Base-by-base conservation (phyloP, 164 flowering plant genomes). In the Annona cherimola region DNA sequence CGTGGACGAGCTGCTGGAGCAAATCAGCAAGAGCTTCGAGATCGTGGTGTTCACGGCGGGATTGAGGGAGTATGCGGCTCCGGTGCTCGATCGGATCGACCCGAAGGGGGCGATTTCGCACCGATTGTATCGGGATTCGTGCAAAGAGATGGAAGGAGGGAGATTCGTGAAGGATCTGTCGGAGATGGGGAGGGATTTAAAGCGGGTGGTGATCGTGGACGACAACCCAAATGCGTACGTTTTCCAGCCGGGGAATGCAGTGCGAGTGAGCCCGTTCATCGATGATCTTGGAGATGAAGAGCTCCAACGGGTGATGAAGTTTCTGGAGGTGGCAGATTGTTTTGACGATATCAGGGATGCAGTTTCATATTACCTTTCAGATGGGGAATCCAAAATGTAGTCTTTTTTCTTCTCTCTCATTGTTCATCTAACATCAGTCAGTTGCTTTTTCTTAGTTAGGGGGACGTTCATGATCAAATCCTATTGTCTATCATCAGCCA, bases 31-130 rank as follows among this genome's bases (percentile, higher is more conserved):
- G 68, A 79, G 76, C 3, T 94, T 75, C 65, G 97, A 92, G 83
- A 76, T 92, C 42, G 95, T 87, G 35, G 81, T 92, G 42, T 94
- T 92, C 79, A 94, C 98, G 0, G 98, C 97, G 0, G 98, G 93
- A 41, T 67, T 90, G 73, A 82, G 71, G 68, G 97, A 86, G 75
- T 94, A 94, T 62, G 98, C 98, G 0, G 83, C 91, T 11, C 81
- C 85, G 57, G 95, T 92, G 42, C 79, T 92, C 2, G 92, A 90
- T 71, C 61, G 42, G 77, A 70, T 94, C 0, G 98, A 94, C 67
- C 57, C 63, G 35, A 82, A 75, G 44, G 77, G 79, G 64, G 1
- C 81, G 78, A 87, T 94, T 2, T 79, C 89, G 1, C 87, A 94
- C 75, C 67, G 95, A 67, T 77, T 94, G 43, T 94, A 89, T 69